Base-by-base conservation (phyloP, 768 basidiomycete species). In the Gymnopilus dilepis region DNA sequence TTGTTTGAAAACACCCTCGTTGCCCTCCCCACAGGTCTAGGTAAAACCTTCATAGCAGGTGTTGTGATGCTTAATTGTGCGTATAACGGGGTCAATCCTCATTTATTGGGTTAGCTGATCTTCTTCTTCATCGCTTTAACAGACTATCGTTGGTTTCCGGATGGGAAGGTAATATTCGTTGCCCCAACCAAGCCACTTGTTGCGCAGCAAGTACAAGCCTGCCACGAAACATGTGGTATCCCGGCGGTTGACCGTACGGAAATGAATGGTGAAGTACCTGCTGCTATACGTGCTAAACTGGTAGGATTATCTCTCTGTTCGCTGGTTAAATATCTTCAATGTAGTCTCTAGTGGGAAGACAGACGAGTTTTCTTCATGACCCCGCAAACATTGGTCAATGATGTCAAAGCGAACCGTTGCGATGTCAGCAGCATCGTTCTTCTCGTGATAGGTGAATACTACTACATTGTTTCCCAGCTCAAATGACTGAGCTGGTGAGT, bases 11-110 rank as follows among this genome's bases (percentile, higher is more conserved):
- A 99, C 70, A 92, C 94, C 6, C 84, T 99, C 7, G 95, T 98
- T 28, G 91, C 95, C 0, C 78, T 99, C 13, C 97, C 97, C 1
- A 99, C 97, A 0, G 97, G 97, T 45, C 78, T 99, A 12, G 97
- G 97, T 15, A 99, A 99, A 77, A 99, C 97, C 0, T 99, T 99
- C 69, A 91, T 99, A 61, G 97, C 97, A 3, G 95, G 97, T 0
- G 94, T 94, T 2, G 85, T 99, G 21, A 98, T 99, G 97, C 77
- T 96, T 28, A 97, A 96, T 70, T 97, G 94, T 94, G 68, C 41
- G 74, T 38, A 28, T 7, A 30, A 4, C 26, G 26, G n/a, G 43
- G 15, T 17, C 4, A 28, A 31, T 17, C 22, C 26, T 59, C 28
- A 37, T 50, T 43, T 13, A 11, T 55, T 28, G 17, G 1, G 33